Evolutionary conservation across 1,139 yeast genomes (phyloP), one percentile per base, ranked within the genome.

Genomic region (Suhomyces bribrorum): DNA sequence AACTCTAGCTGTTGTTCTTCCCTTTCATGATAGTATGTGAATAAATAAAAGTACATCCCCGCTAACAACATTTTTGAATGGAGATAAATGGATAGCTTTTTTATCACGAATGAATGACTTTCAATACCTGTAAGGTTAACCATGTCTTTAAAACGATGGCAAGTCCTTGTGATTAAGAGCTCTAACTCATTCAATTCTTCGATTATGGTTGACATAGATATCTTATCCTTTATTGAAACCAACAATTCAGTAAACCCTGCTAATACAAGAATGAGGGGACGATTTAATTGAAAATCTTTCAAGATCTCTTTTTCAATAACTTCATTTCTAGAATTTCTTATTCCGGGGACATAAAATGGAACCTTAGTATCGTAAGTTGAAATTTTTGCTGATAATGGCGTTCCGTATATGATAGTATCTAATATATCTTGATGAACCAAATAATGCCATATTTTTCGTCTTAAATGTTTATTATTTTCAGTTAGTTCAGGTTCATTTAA

Each of bases 361-460:
- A 57, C 40, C 22, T 40, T 47, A 2, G 62, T 55, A 38, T 63
- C 67, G 27, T 50, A 52, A 15, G 48, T 52, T 8, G 54, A 49
- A 7, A 46, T 42, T 12, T 40, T 42, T 18, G 50, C 34, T 2
- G 60, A 45, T 22, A 49, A 38, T 3, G 54, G 53, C 3, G 46
- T 41, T 13, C 49, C 60, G 34, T 41, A 42, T 13, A 31, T 37
- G 20, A 49, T 37, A 14, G 50, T 43, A 12, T 44, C 45, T 7
- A 40, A 38, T 18, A 49, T 32, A 36, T 64, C 69, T 33, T 54
- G 37, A 5, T 47, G 34, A 4, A 56, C 48, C 14, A 63, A 38
- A 30, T 35, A 51, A 37, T 55, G 49, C 74, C 74, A 68, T 40
- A 47, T 37, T 34, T 48, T 48, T 25, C 56, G 40, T 25, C 47